phyloP scores from a whole-genome alignment of 1,139 yeast species.

The Taiozyma sp. region DNA sequence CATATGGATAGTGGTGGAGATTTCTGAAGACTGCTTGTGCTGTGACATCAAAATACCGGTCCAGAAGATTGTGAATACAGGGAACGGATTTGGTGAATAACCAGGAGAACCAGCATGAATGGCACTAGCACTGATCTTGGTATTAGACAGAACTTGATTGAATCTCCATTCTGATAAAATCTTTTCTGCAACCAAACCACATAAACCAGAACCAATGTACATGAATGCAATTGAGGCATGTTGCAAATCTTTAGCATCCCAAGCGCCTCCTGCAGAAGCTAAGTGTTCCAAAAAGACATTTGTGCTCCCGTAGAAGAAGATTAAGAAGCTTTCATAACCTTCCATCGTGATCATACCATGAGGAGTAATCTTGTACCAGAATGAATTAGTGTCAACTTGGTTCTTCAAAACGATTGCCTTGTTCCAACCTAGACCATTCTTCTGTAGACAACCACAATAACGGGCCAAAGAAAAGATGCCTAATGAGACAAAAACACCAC shows the following conservation, averaged over 20 bases:
- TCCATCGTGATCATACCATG: conserved; percentile 74
- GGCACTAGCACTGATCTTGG: conserved; percentile 23
- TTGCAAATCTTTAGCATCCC: conserved; percentile 92
- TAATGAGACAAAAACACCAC: conserved; percentile 76
- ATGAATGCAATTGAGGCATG: conserved; percentile 95
- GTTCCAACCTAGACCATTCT: conserved; percentile 93
- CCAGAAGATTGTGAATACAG: conserved; percentile 90
- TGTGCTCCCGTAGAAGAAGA: conserved; percentile 83
- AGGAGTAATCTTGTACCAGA: conserved; percentile 39
- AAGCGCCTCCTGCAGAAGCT: conserved; percentile 66
- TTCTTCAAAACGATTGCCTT: conserved; percentile 37
- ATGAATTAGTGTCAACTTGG: conserved; percentile 27
- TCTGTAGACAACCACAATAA: conserved; percentile 75
- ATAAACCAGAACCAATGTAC: conserved; percentile 86
- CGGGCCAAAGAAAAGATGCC: conserved; percentile 80
- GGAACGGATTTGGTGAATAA: conserved; percentile 87
- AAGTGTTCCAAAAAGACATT: conserved; percentile 89
- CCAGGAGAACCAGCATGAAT: conserved; percentile 56
- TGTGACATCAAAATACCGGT: conserved; percentile 96
- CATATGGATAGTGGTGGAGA: conserved; percentile 74
- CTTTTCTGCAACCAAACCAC: conserved; percentile 80
- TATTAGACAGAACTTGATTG: conserved; percentile 27
- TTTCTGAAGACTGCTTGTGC: conserved; percentile 77
- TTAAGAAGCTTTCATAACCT: conserved; percentile 71
- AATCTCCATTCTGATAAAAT: conserved; percentile 39